A percentile compares a stretch with the other conserved stretches of the same genome.
phyloP scores from a whole-genome alignment of 768 basidiomycete genomes.

The Tricholomella constricta region DNA sequence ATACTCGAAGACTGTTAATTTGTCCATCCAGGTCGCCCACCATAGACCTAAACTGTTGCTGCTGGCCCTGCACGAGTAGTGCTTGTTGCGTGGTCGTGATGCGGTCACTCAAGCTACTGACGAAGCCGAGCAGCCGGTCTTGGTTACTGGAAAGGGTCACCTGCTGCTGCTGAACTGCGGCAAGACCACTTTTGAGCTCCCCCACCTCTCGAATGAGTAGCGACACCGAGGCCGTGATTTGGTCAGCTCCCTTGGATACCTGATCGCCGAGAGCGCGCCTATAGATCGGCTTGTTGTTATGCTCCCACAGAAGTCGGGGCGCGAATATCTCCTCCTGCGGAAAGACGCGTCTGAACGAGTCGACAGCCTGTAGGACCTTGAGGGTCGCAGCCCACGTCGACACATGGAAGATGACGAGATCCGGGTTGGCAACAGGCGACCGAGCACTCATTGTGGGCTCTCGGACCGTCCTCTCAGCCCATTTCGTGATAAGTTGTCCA shows the following conservation, averaged over 20 bases:
- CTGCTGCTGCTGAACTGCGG: neutral
- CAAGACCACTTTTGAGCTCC: neutral
- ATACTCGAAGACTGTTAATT: neutral
- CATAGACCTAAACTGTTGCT: neutral
- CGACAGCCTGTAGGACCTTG: neutral
- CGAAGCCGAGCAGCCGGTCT: neutral
- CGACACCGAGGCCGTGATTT: neutral
- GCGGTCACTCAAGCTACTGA: neutral
- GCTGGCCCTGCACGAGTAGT: neutral
- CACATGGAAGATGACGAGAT: slow-evolving; percentile 5
- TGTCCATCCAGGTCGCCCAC: neutral
- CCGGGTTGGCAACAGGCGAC: neutral
- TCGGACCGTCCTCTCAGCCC: neutral
- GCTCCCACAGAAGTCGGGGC: neutral
- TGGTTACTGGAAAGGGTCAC: neutral
- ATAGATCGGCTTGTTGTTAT: neutral
- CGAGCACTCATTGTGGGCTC: neutral
- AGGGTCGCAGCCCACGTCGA: neutral
- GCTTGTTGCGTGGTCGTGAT: neutral
- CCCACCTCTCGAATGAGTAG: neutral
- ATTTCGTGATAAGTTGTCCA: neutral
- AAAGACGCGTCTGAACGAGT: neutral
- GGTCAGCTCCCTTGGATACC: neutral
- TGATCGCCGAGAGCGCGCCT: neutral
- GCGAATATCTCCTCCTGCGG: neutral